phyloP scores from a whole-genome alignment of 2,329 filamentous ascomycete genomes.

The Penicillium sp. region DNA sequence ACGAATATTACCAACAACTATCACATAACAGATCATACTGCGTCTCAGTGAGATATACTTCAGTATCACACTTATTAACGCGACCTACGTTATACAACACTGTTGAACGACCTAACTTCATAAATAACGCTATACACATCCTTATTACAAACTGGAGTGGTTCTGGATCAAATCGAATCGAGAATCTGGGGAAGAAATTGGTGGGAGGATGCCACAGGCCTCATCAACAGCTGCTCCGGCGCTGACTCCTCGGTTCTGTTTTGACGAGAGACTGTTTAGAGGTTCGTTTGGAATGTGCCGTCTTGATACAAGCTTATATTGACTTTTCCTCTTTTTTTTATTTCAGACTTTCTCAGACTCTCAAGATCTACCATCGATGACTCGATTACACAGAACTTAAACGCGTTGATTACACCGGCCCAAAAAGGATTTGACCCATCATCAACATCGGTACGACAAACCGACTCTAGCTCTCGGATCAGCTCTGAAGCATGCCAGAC shows the following conservation, averaged over 20 bases:
- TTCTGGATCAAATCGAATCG: conserved; percentile 37
- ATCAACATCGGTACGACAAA: conserved; percentile 66
- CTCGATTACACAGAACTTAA: conserved; percentile 88
- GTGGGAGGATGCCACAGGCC: conserved; percentile 41
- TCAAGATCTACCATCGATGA: conserved; percentile 87
- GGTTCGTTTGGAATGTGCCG: conserved; percentile 50
- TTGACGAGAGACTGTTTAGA: conserved; percentile 66
- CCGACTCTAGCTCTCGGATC: conserved; percentile 55
- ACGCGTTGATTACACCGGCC: conserved; percentile 78
- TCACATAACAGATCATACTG: neutral
- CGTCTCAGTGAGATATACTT: neutral
- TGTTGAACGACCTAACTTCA: neutral
- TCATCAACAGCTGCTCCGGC: conserved; percentile 48
- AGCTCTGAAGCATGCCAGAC: conserved; percentile 61
- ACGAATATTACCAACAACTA: neutral
- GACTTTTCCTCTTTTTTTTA: conserved; percentile 60
- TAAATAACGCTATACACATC: neutral
- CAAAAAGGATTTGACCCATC: conserved; percentile 71
- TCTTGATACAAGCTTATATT: conserved; percentile 14
- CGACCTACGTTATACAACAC: neutral
- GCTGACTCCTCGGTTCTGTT: conserved; percentile 75
- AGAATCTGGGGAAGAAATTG: conserved; percentile 22
- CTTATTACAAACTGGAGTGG: conserved; percentile 42
- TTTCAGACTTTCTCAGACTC: conserved; percentile 84
- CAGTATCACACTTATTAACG: neutral